Percentiles rank a stretch among this genome's conserved stretches.
Evolutionary conservation across 305 asterid genomes (phyloP).

Genomic region (Fraxinus greggii): DNA sequence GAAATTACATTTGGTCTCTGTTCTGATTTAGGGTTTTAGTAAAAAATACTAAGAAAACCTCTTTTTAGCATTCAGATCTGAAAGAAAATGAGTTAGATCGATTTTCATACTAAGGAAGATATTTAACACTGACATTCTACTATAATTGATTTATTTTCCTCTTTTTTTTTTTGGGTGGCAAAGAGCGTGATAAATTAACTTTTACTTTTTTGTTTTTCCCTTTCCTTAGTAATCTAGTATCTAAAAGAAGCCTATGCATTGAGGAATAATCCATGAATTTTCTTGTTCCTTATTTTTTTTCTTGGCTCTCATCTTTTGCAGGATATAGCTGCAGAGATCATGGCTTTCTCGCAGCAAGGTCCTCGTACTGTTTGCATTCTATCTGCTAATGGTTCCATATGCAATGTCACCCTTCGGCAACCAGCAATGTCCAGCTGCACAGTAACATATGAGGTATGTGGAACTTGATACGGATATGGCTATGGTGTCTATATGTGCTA

Average conservation of each 20-base stretch:
- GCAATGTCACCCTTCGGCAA: slow-evolving; percentile 62
- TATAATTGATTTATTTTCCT: neutral
- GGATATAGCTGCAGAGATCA: slow-evolving; percentile 58
- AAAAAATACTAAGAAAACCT: neutral
- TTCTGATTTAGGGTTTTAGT: neutral
- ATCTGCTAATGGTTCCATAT: slow-evolving; percentile 62
- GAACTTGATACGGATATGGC: neutral
- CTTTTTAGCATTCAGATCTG: neutral
- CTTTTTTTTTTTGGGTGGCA: neutral
- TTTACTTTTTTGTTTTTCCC: neutral
- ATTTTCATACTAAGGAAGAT: neutral
- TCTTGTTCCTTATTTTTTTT: neutral
- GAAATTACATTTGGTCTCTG: neutral
- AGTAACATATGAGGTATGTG: slow-evolving; percentile 55
- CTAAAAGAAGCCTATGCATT: neutral
- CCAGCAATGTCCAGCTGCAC: slow-evolving; percentile 53
- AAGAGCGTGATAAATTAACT: neutral
- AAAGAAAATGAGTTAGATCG: neutral
- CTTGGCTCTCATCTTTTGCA: slow-evolving; percentile 21
- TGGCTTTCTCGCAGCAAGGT: slow-evolving; percentile 64
- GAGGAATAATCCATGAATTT: neutral
- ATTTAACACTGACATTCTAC: neutral
- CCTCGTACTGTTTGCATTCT: slow-evolving; percentile 67
- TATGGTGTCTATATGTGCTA: neutral
- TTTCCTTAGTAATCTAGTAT: neutral